These are phyloP conservation scores for Trypanosoma cruzi DNA, from an alignment of 208 protist species.

Conservation along the genomic window DNA sequence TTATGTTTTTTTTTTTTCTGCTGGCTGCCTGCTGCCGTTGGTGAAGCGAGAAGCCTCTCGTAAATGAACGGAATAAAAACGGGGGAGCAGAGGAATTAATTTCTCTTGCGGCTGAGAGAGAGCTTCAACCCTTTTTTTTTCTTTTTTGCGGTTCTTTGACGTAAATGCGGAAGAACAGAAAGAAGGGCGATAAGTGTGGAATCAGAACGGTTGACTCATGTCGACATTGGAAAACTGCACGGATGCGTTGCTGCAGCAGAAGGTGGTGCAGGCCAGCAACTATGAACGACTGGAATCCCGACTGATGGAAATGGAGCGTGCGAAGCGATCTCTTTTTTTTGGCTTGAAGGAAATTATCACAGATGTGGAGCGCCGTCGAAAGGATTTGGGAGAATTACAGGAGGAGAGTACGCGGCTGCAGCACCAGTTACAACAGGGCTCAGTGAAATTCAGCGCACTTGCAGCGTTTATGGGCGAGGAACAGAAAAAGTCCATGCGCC, in stretches of 20 bases:
- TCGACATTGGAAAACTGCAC: slow-evolving; percentile 67
- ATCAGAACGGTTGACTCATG: slow-evolving; percentile 6
- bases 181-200: background rate
- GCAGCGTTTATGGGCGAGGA: slow-evolving; percentile 28
- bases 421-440: slow-evolving; percentile 52
- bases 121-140: background rate
- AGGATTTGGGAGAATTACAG: slow-evolving; percentile 57
- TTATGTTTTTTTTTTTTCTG: background rate
- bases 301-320: slow-evolving; percentile 58
- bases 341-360: slow-evolving; percentile 52
- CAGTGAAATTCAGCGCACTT: slow-evolving; percentile 54
- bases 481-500: slow-evolving; percentile 22
- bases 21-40: background rate
- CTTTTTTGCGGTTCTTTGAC: background rate
- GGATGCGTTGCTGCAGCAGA: slow-evolving; percentile 77
- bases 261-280: slow-evolving; percentile 62
- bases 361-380: slow-evolving; percentile 52
- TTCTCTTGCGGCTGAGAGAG: background rate
- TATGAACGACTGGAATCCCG: slow-evolving; percentile 68
- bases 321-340: slow-evolving; percentile 40
- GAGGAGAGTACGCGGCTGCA: slow-evolving; percentile 39
- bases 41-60: too few relatives aligned
- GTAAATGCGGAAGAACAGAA: background rate
- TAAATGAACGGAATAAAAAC: background rate
- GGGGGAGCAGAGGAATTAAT: background rate